Evolutionary conservation across 306 rosid genomes (phyloP).

Genomic region (Inga oerstediana): DNA sequence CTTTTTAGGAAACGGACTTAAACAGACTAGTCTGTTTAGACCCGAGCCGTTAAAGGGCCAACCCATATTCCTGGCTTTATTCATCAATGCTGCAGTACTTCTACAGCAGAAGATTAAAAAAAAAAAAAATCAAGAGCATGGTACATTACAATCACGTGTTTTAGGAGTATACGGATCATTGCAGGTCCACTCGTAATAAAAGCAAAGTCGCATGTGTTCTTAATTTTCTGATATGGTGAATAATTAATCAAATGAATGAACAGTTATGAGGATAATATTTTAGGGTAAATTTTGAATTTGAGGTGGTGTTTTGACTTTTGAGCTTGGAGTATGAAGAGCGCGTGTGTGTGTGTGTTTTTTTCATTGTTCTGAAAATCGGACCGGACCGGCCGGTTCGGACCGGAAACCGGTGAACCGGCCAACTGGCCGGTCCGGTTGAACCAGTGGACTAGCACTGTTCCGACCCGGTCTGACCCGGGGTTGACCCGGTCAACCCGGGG

Average conservation of each 20-base stretch:
- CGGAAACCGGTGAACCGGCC: too few relatives aligned
- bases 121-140: not conserved
- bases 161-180: not conserved
- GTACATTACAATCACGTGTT: slow-evolving; percentile 4
- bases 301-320: not conserved
- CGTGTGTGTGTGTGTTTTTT: too few relatives aligned
- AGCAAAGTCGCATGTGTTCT: not conserved
- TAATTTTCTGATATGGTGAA: not conserved
- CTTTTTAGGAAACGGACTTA: too few relatives aligned
- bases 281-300: not conserved
- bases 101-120: not conserved
- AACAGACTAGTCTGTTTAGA: too few relatives aligned
- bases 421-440: too few relatives aligned
- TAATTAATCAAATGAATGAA: not conserved
- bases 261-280: not conserved
- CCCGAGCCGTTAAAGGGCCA: too few relatives aligned
- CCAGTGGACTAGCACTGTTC: too few relatives aligned
- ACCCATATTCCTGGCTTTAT: too few relatives aligned
- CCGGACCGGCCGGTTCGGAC: too few relatives aligned
- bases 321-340: not conserved
- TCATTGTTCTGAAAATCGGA: too few relatives aligned
- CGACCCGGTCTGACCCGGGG: too few relatives aligned
- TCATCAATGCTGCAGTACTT: not conserved
- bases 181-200: not conserved
- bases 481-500: too few relatives aligned